Base-by-base conservation (phyloP, 1,139 yeast species). In the Candida anutae region DNA sequence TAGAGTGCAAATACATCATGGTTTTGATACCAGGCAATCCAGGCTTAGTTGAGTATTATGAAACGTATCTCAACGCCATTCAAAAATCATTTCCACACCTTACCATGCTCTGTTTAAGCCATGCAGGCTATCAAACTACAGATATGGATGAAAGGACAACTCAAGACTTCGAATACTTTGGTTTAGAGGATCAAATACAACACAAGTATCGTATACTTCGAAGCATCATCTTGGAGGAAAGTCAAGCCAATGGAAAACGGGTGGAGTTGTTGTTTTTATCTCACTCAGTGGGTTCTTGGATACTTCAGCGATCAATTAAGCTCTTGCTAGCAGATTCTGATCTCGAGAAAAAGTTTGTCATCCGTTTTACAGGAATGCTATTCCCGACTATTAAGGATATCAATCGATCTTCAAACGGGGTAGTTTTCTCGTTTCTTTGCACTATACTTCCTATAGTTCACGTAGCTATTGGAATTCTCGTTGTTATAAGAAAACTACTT, bases 21-120 rank as follows among this genome's bases (percentile, higher is more conserved):
- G 54, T 72, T n/a, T 58, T 77, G 35, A 61, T 77, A 8, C 84
- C 85, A 0, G 85, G 85, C 0, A 77, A 77, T 37, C 85, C 85
- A 0, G 85, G 84, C 0, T 47, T 77, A 15, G 65, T 72, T 17
- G 76, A 74, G 35, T 77, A 63, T 45, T 77, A 77, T 44, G 55
- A 56, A 8, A 61, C 66, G 2, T 77, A 71, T 41, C 51, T 77
- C 21, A 56, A 55, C 20, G 45, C 58, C 21, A 46, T 77, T 27
- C 73, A 72, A 29, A 34, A 45, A 19, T 43, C 45, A 21, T 48
- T 58, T 28, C 77, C 80, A 0, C 45, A 50, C 3, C 53, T 59
- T 28, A 79, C 74, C 41, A 39, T 72, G 1, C 50, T 73, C 23
- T 70, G 77, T 27, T 57, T 73, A 17, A 70, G 80, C 15, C 80